Base-by-base conservation (phyloP, 805 yeast genomes). In the Debaryomyces tyrocola region DNA sequence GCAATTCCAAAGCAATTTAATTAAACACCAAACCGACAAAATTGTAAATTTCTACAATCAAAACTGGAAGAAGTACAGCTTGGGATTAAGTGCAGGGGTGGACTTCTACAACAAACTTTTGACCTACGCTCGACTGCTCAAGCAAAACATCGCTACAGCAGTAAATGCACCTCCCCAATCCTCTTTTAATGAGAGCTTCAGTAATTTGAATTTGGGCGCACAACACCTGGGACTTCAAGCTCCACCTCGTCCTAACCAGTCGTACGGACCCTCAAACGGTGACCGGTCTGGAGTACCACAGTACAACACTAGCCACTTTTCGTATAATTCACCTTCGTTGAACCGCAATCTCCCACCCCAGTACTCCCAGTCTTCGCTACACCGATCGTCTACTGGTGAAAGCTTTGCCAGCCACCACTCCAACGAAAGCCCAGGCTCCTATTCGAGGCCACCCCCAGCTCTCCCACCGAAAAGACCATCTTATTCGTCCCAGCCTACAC, bases 61-160 rank as follows among this genome's bases (percentile, higher is more conserved):
- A 6, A 67, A 69, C 15, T 90, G 91, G 83, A 71, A 71, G 33
- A 75, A 76, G 12, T 84, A 83, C 53, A 63, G 70, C 10, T 68
- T 69, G 6, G 96, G 95, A 5, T 61, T 80, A 45, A 64, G 68
- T 12, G 83, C 80, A 52, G 96, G 96, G 0, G 55, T 66, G 8
- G 74, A 67, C 9, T 87, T 89, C 58, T 92, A 92, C 62, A 65
- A 68, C 6, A 77, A 80, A 46, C 64, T 82, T 28, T 62, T 66
- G 33, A 57, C 56, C 14, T 72, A 70, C 53, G 70, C 59, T 4
- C 41, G 27, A 10, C 28, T 40, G 4, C 20, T 53, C 21, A 50
- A 37, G 18, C 42, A 44, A 33, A 47, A 43, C 9, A 47, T 48
- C 12, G 18, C 8, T 31, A n/a, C 33, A 24, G 44, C 21, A 15